Percentiles rank a stretch among this genome's conserved stretches.
phyloP scores from a whole-genome alignment of 116 monocot species.

The Iris pallida region DNA sequence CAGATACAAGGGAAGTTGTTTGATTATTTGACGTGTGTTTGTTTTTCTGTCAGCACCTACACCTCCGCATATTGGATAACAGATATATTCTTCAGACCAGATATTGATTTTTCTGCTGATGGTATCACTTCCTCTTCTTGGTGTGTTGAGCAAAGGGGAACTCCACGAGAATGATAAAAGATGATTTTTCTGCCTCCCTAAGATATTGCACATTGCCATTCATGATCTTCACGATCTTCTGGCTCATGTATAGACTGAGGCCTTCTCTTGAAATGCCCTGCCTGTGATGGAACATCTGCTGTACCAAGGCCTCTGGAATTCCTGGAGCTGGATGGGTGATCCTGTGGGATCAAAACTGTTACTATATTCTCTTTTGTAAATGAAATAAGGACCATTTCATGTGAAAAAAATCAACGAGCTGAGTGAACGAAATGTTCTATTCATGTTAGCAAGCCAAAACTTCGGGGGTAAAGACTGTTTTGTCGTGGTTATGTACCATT shows the following conservation, averaged over 20 bases:
- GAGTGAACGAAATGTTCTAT: no score
- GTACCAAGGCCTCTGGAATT: conserved; percentile 45
- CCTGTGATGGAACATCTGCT: conserved; percentile 52
- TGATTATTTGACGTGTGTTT: no score
- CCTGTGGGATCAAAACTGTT: conserved; percentile 12
- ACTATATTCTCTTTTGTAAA: no score
- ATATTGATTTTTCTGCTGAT: not conserved
- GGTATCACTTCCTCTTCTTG: conserved; percentile 5
- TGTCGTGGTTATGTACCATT: no score
- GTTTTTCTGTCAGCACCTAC: no score
- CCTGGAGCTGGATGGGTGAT: conserved; percentile 56
- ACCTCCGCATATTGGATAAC: no score
- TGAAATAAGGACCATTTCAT: no score
- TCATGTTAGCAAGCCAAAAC: no score
- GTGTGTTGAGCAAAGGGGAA: conserved; percentile 30
- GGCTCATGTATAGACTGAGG: conserved; percentile 40
- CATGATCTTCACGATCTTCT: conserved; percentile 53
- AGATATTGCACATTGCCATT: conserved; percentile 53
- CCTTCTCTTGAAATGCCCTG: conserved; percentile 41
- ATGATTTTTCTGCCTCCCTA: conserved; percentile 45
- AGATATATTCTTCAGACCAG: no score
- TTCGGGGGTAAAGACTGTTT: no score
- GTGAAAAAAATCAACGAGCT: no score
- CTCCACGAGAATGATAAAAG: conserved; percentile 48
- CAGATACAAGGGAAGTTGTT: no score